Evolutionary conservation across 805 yeast species (phyloP).

Genomic region (Cyberlindnera suaveolens): DNA sequence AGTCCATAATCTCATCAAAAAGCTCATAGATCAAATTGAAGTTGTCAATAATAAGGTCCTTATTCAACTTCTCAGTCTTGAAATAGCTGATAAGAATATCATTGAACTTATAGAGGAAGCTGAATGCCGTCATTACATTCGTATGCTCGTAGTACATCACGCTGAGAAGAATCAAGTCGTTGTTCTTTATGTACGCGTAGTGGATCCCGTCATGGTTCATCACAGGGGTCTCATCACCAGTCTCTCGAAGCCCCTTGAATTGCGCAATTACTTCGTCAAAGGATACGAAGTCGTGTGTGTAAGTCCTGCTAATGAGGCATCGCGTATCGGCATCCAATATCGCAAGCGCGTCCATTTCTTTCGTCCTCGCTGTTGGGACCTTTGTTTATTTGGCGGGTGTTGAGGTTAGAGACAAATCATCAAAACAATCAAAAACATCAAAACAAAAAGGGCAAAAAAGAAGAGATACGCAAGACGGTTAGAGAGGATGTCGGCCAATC

Average conservation of each 20-base stretch:
- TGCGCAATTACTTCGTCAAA: conserved; percentile 43
- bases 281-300: conserved; percentile 61
- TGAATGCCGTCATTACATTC: conserved; percentile 51
- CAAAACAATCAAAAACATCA: not conserved
- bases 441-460: not conserved
- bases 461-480: no score
- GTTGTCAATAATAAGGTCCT: conserved; percentile 65
- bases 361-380: not conserved
- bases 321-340: conserved; percentile 65
- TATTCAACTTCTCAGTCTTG: conserved; percentile 34
- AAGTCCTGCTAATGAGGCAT: conserved; percentile 62
- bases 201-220: conserved; percentile 37
- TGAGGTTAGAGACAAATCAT: not conserved
- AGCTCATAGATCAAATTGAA: conserved; percentile 70
- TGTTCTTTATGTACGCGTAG: conserved; percentile 47
- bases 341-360: conserved; percentile 39
- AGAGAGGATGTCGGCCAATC: conserved; percentile 6
- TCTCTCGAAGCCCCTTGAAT: conserved; percentile 36
- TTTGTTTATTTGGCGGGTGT: not conserved
- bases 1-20: conserved; percentile 87
- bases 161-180: conserved; percentile 33
- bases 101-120: conserved; percentile 46
- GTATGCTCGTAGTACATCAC: conserved; percentile 24
- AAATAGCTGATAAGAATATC: conserved; percentile 41
- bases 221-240: conserved; percentile 30